A percentile compares a stretch with the other conserved stretches of the same genome.
Conservation (phyloP, 495 filamentous ascomycete genomes). For the Pseudoneurospora amorphoporcata region DNA sequence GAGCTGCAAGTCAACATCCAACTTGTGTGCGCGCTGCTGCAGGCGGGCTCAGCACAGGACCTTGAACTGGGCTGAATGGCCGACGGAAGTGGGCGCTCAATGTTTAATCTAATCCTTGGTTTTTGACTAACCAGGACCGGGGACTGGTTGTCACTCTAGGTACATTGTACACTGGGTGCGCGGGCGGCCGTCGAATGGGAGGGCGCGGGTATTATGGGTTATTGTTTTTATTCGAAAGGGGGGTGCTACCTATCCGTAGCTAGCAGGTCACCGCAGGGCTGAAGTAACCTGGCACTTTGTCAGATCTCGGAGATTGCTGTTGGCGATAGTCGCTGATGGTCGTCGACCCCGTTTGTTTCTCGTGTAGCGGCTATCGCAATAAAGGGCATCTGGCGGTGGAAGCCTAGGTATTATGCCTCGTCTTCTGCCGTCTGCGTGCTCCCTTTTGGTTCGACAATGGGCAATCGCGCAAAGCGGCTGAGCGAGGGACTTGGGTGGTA, state of each 20-base stretch:
- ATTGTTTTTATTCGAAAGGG: background rate
- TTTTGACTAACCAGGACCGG: background rate
- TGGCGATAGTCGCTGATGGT: background rate
- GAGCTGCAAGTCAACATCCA: background rate
- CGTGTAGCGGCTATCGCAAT: background rate
- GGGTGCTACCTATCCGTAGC: background rate
- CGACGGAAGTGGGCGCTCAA: background rate
- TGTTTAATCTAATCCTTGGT: background rate
- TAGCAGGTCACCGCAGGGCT: background rate
- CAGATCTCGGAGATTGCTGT: background rate
- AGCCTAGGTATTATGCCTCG: background rate
- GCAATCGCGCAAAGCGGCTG: background rate
- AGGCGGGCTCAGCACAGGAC: background rate
- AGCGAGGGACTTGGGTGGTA: background rate
- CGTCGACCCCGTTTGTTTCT: background rate
- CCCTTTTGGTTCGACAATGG: background rate
- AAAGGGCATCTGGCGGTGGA: background rate
- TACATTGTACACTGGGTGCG: too few species aligned
- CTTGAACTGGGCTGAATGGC: background rate
- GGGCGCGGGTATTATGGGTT: background rate
- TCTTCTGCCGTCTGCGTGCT: background rate
- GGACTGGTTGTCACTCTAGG: background rate
- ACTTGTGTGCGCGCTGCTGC: background rate
- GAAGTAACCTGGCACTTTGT: background rate
- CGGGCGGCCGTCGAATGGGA: background rate